Base-by-base conservation (phyloP, 1,284 basidiomycete species). In the Ceratobasidium sp. region DNA sequence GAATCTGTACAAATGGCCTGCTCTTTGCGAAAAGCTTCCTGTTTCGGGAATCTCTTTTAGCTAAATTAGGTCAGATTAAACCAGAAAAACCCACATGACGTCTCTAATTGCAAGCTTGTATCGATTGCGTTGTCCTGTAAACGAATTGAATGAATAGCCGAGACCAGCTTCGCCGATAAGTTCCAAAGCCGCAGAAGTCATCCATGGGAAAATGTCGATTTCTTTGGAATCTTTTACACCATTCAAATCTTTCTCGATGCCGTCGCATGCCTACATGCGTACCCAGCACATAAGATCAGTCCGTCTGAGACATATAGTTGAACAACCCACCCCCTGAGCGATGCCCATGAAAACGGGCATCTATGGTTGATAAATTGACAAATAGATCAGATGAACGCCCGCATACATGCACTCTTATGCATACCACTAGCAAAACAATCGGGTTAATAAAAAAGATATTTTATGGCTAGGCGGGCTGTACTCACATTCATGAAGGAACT, bases 111-210 rank as follows among this genome's bases (percentile, higher is more conserved):
- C 85, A n/a, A 81, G 80, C 1, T 86, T 82, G 77, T 88, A 88
- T 0, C 84, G 81, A 75, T 86, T 87, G 66, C 83, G 85, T 48
- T 83, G 80, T 14, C 82, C 81, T 56, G 86, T 83, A 6, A 89
- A 81, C 1, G 87, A 85, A 72, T 86, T 83, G 77, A 89, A 89
- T 1, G 86, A 87, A 78, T 89, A 86, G 0, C 87, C 87, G 0
- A 89, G 79, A 8, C 86, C 82, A 2, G 86, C 84, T 78, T 85
- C 85, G 15, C 87, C 87, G 19, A 87, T 83, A 1, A 83, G 83
- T 78, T 89, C 88, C 1, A 89, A 81, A 33, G 88, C 85, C 1
- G 85, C 84, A 7, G 87, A 82, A 22, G 84, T 85, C 79, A 87
- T 81, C 86, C 86, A 88, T 54, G 86, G 84, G 4, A 85, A 84